Evolutionary conservation across 208 protist species (phyloP).

Genomic region (Acanthamoeba culbertsoni): DNA sequence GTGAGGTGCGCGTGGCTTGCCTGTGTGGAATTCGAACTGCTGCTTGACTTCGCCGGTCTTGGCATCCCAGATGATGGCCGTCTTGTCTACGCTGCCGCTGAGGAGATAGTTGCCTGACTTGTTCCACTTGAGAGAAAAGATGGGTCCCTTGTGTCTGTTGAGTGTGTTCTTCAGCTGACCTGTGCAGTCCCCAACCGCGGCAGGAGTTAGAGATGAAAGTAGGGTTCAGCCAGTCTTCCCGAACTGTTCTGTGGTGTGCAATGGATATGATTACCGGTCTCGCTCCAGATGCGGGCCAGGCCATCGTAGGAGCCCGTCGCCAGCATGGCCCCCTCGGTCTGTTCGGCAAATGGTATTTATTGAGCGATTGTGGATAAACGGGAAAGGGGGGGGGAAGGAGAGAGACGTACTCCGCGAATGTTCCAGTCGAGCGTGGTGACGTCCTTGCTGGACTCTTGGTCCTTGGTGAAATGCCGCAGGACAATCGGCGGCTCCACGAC

Average conservation of each 20-base stretch:
- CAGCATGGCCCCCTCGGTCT: conserved; percentile 80
- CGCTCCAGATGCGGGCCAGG: conserved; percentile 81
- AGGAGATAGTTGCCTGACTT: conserved; percentile 82
- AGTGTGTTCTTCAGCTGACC: conserved; percentile 46
- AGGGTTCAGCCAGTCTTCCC: too few relatives aligned
- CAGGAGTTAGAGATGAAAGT: too few relatives aligned
- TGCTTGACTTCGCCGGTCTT: conserved; percentile 75
- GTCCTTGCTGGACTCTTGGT: conserved; percentile 75
- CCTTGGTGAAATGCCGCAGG: conserved; percentile 58
- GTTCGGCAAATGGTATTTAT: too few relatives aligned
- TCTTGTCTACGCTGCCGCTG: conserved; percentile 85
- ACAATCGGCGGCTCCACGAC: conserved; percentile 63
- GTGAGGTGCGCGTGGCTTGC: not conserved
- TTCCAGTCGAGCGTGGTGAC: conserved; percentile 88
- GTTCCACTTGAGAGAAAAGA: conserved; percentile 91
- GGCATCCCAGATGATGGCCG: conserved; percentile 86
- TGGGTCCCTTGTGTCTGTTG: conserved; percentile 80
- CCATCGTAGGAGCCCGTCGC: conserved; percentile 91
- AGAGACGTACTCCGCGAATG: conserved; percentile 63
- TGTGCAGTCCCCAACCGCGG: not conserved
- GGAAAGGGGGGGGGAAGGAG: not conserved
- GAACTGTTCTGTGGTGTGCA: too few relatives aligned
- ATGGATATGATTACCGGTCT: conserved; percentile 21
- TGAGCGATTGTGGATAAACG: not conserved
- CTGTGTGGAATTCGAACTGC: conserved; percentile 82